A percentile compares a stretch with the other conserved stretches of the same genome.
Evolutionary conservation across 306 rosid species (phyloP).

Genomic region (Vigna nakashimae): DNA sequence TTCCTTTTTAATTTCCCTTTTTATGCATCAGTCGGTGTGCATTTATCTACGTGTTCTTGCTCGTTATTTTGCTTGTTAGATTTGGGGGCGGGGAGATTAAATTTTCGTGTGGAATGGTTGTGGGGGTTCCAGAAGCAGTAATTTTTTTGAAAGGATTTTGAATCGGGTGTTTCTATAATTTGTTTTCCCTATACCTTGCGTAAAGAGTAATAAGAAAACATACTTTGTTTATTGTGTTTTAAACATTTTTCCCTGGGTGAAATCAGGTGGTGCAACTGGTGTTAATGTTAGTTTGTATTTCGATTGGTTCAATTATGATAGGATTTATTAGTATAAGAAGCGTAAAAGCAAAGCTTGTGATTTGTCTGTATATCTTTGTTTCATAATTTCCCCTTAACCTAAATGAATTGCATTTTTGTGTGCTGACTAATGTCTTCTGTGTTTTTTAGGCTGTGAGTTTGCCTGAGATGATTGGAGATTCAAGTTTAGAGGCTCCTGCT

Average conservation of each 20-base stretch:
- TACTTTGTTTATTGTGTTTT: neutral
- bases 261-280: neutral
- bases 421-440: constrained; percentile 11
- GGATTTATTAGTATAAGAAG: neutral
- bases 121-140: constrained; percentile 3
- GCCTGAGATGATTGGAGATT: constrained; percentile 51
- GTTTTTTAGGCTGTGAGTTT: constrained; percentile 58
- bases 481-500: constrained; percentile 49
- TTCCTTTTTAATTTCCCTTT: neutral
- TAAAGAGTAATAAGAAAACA: neutral
- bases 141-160: neutral
- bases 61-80: neutral
- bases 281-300: neutral
- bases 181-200: neutral
- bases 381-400: neutral
- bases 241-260: neutral
- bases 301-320: constrained; percentile 2
- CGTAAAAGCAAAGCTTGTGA: constrained; percentile 21
- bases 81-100: constrained; percentile 5
- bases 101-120: constrained; percentile 5
- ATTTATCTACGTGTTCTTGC: constrained; percentile 9
- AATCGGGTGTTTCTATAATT: neutral
- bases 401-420: neutral
- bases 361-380: neutral
- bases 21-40: neutral